Conservation (phyloP, 1,284 basidiomycete genomes). For the Coniferiporia sulphurascens region DNA sequence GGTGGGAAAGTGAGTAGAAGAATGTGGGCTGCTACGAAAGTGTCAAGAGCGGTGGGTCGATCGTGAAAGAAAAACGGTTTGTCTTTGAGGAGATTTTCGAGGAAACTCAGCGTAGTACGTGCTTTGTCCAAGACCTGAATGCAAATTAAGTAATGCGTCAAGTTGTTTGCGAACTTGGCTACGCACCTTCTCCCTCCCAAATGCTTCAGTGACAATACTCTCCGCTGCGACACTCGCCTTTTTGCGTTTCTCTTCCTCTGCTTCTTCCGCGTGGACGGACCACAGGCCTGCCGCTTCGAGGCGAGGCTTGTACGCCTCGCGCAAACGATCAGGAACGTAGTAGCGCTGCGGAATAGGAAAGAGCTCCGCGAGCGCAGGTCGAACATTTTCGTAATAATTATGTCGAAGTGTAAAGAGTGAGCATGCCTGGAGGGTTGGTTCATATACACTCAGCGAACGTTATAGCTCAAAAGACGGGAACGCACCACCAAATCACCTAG, state of each 20-base stretch:
- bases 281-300: slow-evolving; percentile 63
- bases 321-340: slow-evolving; percentile 62
- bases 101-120: slow-evolving; percentile 49
- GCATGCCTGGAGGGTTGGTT: slow-evolving; percentile 39
- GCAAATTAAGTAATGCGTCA: not conserved
- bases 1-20: slow-evolving; percentile 53
- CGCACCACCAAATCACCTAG: slow-evolving; percentile 67
- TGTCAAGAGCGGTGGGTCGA: slow-evolving; percentile 53
- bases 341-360: slow-evolving; percentile 67
- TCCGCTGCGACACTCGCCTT: slow-evolving; percentile 31
- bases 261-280: slow-evolving; percentile 43
- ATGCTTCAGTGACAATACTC: slow-evolving; percentile 37
- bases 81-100: slow-evolving; percentile 47
- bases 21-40: slow-evolving; percentile 61
- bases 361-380: slow-evolving; percentile 47
- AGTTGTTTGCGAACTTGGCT: not conserved
- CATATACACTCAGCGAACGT: not conserved
- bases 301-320: slow-evolving; percentile 48
- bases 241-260: slow-evolving; percentile 32
- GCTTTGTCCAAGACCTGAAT: slow-evolving; percentile 57
- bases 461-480: slow-evolving; percentile 17
- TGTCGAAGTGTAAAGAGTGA: slow-evolving; percentile 53
- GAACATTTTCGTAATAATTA: slow-evolving; percentile 59
- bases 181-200: slow-evolving; percentile 60
- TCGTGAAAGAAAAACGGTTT: slow-evolving; percentile 50